Evolutionary conservation across 805 yeast genomes (phyloP).

Genomic region (Clavispora asparagi): DNA sequence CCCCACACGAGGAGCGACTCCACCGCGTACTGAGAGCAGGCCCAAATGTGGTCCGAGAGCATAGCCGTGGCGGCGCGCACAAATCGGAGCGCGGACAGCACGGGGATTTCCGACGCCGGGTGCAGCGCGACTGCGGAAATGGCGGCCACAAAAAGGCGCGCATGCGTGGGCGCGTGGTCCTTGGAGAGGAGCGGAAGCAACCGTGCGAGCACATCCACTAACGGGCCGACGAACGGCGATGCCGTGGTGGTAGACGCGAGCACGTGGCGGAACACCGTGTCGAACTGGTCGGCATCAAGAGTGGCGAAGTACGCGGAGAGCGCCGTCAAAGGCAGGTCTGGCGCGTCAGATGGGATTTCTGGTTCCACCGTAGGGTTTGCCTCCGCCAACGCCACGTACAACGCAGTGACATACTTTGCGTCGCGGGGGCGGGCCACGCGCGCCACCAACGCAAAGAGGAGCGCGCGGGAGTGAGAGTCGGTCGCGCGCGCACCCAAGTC

Average conservation of each 20-base stretch:
- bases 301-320: slow-evolving; percentile 2
- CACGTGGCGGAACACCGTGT: slow-evolving; percentile 9
- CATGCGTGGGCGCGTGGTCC: slow-evolving; percentile 4
- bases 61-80: slow-evolving; percentile 30
- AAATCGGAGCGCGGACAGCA: slow-evolving; percentile 7
- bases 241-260: slow-evolving; percentile 14
- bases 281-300: slow-evolving; percentile 6
- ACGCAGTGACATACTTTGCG: slow-evolving; percentile 6
- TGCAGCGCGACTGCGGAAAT: slow-evolving; percentile 19
- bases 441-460: neutral
- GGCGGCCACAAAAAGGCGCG: slow-evolving; percentile 21
- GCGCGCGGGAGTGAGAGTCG: neutral
- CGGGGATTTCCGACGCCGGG: slow-evolving; percentile 2
- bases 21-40: slow-evolving; percentile 58
- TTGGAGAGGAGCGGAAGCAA: slow-evolving; percentile 13
- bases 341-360: neutral
- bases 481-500: neutral
- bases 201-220: slow-evolving; percentile 17
- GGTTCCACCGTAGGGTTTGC: neutral
- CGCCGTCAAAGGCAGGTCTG: neutral
- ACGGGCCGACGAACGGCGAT: slow-evolving; percentile 5
- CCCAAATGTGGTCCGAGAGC: slow-evolving; percentile 49
- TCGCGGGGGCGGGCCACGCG: neutral
- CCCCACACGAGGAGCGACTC: slow-evolving; percentile 45
- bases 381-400: slow-evolving; percentile 8